Percentiles rank a stretch among this genome's conserved stretches.
Conservation (phyloP, 148 eudicot genomes). For the Amaranthus palmeri region DNA sequence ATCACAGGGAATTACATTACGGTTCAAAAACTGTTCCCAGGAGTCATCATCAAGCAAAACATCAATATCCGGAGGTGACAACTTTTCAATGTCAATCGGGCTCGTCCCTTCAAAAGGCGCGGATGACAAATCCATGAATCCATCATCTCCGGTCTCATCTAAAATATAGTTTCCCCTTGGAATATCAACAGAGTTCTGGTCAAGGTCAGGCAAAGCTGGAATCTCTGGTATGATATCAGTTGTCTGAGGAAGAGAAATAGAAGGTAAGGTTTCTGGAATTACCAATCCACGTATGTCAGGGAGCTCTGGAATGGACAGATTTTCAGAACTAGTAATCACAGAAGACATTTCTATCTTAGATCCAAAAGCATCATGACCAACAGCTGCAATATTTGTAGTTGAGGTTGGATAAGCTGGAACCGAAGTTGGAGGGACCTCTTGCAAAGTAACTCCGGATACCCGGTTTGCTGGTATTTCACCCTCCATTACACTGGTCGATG, state of each 20-base stretch:
- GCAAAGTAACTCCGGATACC: constrained; percentile 42
- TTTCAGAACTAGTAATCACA: constrained; percentile 29
- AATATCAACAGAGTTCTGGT: constrained; percentile 21
- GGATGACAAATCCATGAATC: constrained; percentile 33
- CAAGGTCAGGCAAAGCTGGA: constrained; percentile 31
- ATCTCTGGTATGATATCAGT: constrained; percentile 29
- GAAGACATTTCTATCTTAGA: constrained; percentile 28
- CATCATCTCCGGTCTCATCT: constrained; percentile 24
- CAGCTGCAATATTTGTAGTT: constrained; percentile 16
- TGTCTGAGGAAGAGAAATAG: constrained; percentile 24
- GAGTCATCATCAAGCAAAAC: constrained; percentile 27
- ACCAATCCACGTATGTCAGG: constrained; percentile 23
- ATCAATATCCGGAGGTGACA: constrained; percentile 37
- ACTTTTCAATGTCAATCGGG: constrained; percentile 28
- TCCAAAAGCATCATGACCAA: constrained; percentile 19
- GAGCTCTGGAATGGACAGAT: constrained; percentile 19
- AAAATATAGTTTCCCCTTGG: constrained; percentile 27
- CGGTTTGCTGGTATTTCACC: constrained; percentile 19
- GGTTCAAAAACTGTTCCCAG: constrained; percentile 41
- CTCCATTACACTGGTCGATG: constrained; percentile 26
- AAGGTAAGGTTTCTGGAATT: constrained; percentile 21
- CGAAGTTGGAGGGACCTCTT: constrained; percentile 43
- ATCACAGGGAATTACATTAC: constrained; percentile 31
- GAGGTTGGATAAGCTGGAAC: constrained; percentile 12
- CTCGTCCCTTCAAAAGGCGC: constrained; percentile 24